phyloP scores from a whole-genome alignment of 495 filamentous ascomycete species.

The Penicillium lagena region DNA sequence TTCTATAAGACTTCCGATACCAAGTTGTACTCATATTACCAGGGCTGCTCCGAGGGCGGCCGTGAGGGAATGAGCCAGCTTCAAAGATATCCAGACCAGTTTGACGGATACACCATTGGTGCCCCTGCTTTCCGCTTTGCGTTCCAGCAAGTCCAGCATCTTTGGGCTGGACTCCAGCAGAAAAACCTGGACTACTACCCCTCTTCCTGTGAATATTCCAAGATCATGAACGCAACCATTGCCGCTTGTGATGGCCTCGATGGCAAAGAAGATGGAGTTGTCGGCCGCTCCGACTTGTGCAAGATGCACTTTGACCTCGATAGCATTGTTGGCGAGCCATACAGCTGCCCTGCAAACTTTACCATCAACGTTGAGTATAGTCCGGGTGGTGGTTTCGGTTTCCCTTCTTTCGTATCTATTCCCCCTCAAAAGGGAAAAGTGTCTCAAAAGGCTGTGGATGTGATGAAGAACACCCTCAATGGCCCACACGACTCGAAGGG shows the following conservation, averaged over 20 bases:
- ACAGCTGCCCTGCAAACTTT: slow-evolving; percentile 31
- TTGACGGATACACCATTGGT: slow-evolving; percentile 39
- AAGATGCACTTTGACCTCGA: slow-evolving; percentile 30
- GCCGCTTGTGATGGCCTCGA: slow-evolving; percentile 43
- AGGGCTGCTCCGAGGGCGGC: slow-evolving; percentile 48
- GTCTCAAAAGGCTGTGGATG: slow-evolving; percentile 27
- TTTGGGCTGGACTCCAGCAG: slow-evolving; percentile 6
- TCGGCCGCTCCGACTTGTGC: slow-evolving; percentile 45
- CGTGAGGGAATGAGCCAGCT: slow-evolving; percentile 45
- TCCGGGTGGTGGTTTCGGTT: too few species aligned
- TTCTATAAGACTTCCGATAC: slow-evolving; percentile 20
- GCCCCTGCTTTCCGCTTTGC: slow-evolving; percentile 44
- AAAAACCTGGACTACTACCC: slow-evolving; percentile 33
- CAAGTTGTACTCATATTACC: slow-evolving; percentile 47
- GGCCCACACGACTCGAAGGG: slow-evolving; percentile 40
- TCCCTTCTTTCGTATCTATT: slow-evolving; percentile 3
- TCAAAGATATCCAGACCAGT: slow-evolving; percentile 39
- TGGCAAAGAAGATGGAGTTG: slow-evolving; percentile 42
- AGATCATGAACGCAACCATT: slow-evolving; percentile 38
- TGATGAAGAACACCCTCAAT: slow-evolving; percentile 32
- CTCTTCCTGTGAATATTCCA: slow-evolving; percentile 36
- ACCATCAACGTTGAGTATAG: background rate
- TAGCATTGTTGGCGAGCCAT: slow-evolving; percentile 32
- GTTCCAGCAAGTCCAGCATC: slow-evolving; percentile 39
- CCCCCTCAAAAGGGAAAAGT: slow-evolving; percentile 43